Evolutionary conservation across 2,329 filamentous ascomycete genomes (phyloP).

Genomic region (Arthroderma sp.): DNA sequence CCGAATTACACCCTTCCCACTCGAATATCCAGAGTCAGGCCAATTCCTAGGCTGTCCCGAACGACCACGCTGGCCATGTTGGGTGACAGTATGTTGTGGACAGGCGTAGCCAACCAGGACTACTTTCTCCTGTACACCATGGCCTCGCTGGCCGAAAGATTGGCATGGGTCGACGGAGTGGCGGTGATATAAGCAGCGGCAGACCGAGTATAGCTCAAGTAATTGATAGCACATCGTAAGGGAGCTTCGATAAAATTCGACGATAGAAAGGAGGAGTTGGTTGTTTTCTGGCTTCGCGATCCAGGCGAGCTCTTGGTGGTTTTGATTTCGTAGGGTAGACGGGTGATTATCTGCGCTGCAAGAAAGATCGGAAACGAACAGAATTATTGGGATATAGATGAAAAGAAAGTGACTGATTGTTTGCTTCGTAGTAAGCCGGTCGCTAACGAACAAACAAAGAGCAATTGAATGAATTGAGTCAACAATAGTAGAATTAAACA

Average conservation of each 20-base stretch:
- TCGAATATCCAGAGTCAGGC: constrained; percentile 24
- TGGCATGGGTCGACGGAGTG: constrained; percentile 76
- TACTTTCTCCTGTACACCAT: constrained; percentile 57
- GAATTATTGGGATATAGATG: constrained; percentile 4
- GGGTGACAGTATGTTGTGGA: constrained; percentile 34
- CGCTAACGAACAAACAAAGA: constrained; percentile 1
- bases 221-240: constrained; percentile 72
- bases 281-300: neutral
- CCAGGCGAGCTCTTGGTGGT: no score
- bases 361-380: neutral
- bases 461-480: no score
- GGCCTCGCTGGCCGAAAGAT: constrained; percentile 59
- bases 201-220: constrained; percentile 73
- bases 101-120: constrained; percentile 78
- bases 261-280: neutral
- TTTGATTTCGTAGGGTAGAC: neutral
- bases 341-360: constrained; percentile 1
- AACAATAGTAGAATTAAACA: no score
- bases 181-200: constrained; percentile 75
- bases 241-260: neutral
- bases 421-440: constrained; percentile 7
- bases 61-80: constrained; percentile 9
- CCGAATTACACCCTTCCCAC: constrained; percentile 13
- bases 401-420: constrained; percentile 1
- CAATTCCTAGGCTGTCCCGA: constrained; percentile 10